Evolutionary conservation across 129 eudicot genomes (phyloP).

Genomic region (Scalesia atractyloides): DNA sequence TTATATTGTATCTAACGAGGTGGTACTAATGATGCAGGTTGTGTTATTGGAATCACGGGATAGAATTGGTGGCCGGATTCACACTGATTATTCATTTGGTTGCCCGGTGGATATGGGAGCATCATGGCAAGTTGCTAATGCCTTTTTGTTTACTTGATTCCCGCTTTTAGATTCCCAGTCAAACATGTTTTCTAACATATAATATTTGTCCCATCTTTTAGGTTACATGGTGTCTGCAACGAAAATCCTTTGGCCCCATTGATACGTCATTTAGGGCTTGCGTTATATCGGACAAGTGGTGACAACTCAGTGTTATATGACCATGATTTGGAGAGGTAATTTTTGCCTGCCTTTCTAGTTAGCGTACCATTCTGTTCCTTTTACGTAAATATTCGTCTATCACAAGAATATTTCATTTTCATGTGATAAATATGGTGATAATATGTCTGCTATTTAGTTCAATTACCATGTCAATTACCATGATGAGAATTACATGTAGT

Average conservation of each 20-base stretch:
- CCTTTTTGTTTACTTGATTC: background rate
- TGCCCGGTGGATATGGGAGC: constrained; percentile 99
- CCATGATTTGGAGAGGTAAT: constrained; percentile 96
- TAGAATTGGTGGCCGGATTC: constrained; percentile 94
- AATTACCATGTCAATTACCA: background rate
- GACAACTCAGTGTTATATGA: constrained; percentile 94
- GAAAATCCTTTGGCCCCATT: constrained; percentile 98
- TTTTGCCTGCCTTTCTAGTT: background rate
- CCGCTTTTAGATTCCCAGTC: background rate
- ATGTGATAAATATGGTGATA: background rate
- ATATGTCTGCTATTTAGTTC: background rate
- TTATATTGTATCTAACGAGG: background rate
- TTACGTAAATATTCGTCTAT: background rate
- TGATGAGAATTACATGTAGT: background rate
- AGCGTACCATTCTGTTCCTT: background rate
- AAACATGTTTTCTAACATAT: background rate
- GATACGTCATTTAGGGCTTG: constrained; percentile 84
- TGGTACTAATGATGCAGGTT: constrained; percentile 49
- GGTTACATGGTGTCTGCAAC: constrained; percentile 99
- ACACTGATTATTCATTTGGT: constrained; percentile 94
- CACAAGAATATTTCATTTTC: background rate
- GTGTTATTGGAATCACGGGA: constrained; percentile 90
- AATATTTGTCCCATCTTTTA: constrained; percentile 27
- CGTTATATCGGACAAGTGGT: constrained; percentile 93
- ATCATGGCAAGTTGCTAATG: constrained; percentile 61